A percentile compares a stretch with the other conserved stretches of the same genome.
Evolutionary conservation across 2,329 filamentous ascomycete genomes (phyloP).

Genomic region (Colletotrichum cuscutae): DNA sequence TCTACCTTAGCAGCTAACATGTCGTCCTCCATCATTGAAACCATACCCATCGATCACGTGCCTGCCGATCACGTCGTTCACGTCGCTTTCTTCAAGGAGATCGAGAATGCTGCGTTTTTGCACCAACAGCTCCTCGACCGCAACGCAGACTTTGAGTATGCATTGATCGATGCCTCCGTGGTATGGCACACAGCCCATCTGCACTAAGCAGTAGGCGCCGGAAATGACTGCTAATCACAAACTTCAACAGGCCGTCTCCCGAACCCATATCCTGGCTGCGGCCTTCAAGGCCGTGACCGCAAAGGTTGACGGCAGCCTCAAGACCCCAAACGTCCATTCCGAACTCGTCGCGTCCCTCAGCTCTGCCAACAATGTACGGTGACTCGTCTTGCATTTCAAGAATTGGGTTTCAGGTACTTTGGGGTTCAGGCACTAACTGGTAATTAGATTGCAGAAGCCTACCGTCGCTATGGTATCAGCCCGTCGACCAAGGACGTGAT

Average conservation of each 20-base stretch:
- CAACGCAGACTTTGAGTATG: constrained; percentile 90
- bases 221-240: neutral
- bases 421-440: neutral
- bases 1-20: neutral
- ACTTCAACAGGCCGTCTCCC: constrained; percentile 71
- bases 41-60: constrained; percentile 79
- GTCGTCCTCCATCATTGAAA: constrained; percentile 61
- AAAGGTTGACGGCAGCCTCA: constrained; percentile 69
- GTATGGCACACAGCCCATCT: constrained; percentile 54
- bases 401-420: neutral
- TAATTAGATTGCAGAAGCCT: constrained; percentile 86
- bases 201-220: neutral
- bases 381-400: neutral
- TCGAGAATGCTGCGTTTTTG: constrained; percentile 82
- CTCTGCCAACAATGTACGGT: constrained; percentile 80
- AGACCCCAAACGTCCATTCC: constrained; percentile 87
- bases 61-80: constrained; percentile 75
- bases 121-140: constrained; percentile 86
- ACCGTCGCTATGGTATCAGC: constrained; percentile 86
- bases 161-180: constrained; percentile 87
- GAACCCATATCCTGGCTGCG: constrained; percentile 78
- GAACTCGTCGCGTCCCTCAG: constrained; percentile 87
- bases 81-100: constrained; percentile 78
- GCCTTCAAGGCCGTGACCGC: constrained; percentile 81
- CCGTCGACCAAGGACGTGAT: constrained; percentile 78